Evolutionary conservation across 805 yeast species (phyloP).

Genomic region (Candida quercuum): DNA sequence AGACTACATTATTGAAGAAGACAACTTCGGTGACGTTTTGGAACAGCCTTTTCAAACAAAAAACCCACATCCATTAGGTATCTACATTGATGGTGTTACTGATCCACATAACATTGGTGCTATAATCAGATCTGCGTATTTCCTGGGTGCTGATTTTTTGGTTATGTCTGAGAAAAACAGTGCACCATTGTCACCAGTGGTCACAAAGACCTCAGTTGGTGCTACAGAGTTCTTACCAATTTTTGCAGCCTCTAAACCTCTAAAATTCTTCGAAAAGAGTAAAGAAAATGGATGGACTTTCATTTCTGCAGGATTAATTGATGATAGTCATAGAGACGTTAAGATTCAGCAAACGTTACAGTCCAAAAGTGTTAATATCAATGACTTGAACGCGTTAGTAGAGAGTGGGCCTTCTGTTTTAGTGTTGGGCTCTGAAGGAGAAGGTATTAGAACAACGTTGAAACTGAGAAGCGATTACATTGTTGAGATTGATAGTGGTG

Average conservation of each 20-base stretch:
- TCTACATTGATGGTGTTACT: constrained; percentile 71
- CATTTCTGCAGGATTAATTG: constrained; percentile 50
- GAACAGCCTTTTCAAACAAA: constrained; percentile 14
- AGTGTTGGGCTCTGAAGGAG: constrained; percentile 83
- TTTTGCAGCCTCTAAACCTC: constrained; percentile 51
- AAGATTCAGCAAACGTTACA: constrained; percentile 23
- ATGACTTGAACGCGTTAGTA: constrained; percentile 40
- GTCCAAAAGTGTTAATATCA: constrained; percentile 32
- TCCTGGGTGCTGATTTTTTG: constrained; percentile 76
- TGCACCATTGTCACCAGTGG: constrained; percentile 72
- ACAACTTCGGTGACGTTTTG: constrained; percentile 23
- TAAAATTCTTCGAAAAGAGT: constrained; percentile 54
- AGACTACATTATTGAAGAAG: constrained; percentile 18
- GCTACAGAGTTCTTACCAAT: constrained; percentile 72
- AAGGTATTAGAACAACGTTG: constrained; percentile 69
- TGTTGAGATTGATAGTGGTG: constrained; percentile 29
- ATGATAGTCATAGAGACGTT: constrained; percentile 26
- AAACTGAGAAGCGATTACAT: constrained; percentile 48
- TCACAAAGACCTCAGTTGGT: constrained; percentile 79
- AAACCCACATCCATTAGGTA: constrained; percentile 54
- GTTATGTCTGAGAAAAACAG: constrained; percentile 64
- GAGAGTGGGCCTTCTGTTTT: constrained; percentile 55
- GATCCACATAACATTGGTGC: constrained; percentile 91
- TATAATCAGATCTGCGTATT: constrained; percentile 72
- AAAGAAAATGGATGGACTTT: constrained; percentile 61